phyloP scores from a whole-genome alignment of 805 yeast species.

The Myxozyma mucilagina region DNA sequence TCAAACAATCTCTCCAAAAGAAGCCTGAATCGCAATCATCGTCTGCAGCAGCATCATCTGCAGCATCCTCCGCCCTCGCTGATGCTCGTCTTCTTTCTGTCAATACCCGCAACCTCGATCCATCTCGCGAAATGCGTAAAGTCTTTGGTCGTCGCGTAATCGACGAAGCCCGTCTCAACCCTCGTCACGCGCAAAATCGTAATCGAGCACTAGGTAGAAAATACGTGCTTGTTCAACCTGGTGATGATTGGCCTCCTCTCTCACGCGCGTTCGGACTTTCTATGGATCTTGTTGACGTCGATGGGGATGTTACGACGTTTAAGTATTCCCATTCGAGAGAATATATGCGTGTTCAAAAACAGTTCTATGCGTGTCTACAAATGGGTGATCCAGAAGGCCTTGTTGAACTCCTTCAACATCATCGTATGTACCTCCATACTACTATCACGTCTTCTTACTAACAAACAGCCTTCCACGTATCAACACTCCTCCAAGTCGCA shows the following conservation, averaged over 20 bases:
- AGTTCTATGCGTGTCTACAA: conserved; percentile 63
- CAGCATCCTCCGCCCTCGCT: conserved; percentile 5
- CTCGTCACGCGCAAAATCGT: conserved; percentile 4
- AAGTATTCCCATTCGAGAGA: conserved; percentile 48
- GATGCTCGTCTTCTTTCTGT: conserved; percentile 24
- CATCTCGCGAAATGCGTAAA: conserved; percentile 30
- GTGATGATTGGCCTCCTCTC: conserved; percentile 33
- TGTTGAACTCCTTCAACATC: conserved; percentile 54
- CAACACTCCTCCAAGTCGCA: conserved; percentile 76
- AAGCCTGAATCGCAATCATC: not conserved
- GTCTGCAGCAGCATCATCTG: not conserved
- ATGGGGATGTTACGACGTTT: conserved; percentile 50
- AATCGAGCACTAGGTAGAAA: conserved; percentile 17
- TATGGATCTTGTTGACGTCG: conserved; percentile 29
- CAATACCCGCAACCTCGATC: conserved; percentile 28
- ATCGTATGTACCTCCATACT: conserved; percentile 11
- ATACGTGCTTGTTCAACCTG: conserved; percentile 28
- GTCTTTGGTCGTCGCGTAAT: conserved; percentile 31
- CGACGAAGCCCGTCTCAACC: conserved; percentile 20
- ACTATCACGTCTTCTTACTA: not conserved
- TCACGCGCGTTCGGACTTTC: conserved; percentile 17
- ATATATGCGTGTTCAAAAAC: conserved; percentile 41
- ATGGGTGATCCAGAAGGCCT: conserved; percentile 75
- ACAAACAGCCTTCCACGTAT: conserved; percentile 65
- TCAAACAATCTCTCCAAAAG: conserved; percentile 3